These are phyloP conservation scores for Pseudogymnoascus sp. DNA, from an alignment of 2,329 filamentous ascomycete genomes.

Conservation along the genomic window DNA sequence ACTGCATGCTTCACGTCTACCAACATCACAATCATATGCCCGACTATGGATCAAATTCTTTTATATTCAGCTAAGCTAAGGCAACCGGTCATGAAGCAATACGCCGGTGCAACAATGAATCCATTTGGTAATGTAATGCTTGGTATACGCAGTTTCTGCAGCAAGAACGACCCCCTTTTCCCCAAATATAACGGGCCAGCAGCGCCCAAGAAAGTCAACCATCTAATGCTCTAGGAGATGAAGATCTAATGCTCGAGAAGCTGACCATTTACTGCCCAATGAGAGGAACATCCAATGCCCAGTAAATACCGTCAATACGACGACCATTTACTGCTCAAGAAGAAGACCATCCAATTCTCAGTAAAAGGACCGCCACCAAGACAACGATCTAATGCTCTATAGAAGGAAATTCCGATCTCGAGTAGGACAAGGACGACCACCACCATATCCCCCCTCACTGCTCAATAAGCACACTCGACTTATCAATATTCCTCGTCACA, in stretches of 20 bases:
- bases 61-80: background rate
- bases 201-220: background rate
- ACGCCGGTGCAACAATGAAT: background rate
- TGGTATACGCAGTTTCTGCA: background rate
- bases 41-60: background rate
- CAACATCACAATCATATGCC: background rate
- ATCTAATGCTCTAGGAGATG: background rate
- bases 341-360: background rate
- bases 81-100: background rate
- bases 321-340: background rate
- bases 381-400: background rate
- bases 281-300: background rate
- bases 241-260: background rate
- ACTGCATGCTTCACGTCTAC: background rate
- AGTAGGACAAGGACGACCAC: too few relatives aligned
- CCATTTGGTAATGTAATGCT: background rate
- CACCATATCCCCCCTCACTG: background rate
- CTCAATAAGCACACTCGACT: constrained; percentile 3
- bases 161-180: background rate
- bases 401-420: background rate
- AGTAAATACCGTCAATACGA: background rate
- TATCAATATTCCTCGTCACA: constrained; percentile 1
- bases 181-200: background rate
- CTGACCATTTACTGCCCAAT: background rate
- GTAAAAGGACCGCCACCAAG: background rate